Base-by-base conservation (phyloP, 345 rosid species). In the Aurinia saxatilis region DNA sequence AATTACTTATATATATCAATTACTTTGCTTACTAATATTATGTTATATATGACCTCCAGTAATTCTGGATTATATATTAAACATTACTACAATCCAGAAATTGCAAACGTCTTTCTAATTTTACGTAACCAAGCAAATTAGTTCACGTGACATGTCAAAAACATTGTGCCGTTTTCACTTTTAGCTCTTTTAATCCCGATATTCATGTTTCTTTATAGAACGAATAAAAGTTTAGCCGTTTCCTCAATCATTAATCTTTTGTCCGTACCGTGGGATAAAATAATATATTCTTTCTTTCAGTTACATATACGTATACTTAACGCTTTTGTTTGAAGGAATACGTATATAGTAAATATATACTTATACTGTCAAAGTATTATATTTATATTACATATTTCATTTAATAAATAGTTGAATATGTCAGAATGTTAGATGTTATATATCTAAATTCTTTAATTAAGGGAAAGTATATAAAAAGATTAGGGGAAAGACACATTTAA, bases 101-200 rank as follows among this genome's bases (percentile, higher is more conserved):
- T n/a, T n/a, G n/a, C n/a, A n/a, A n/a, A n/a, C n/a, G n/a, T 61
- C 17, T 23, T 21, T 14, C 30, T 33, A 38, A 21, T 19, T 41
- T 49, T 70, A 70, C 64, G 69, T 70, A 55, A 55, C 58, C 29
- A 55, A 63, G 50, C 30, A 47, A 70, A 62, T 47, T 37, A n/a
- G 37, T 62, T 70, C 74, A 60, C 74, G 74, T 63, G 74, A 63
- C 58, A 62, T 62, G 63, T 39, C 55, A 57, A 45, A 46, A 17
- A 8, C 25, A 53, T 54, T 12, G n/a, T n/a, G n/a, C n/a, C n/a
- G 69, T 70, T 70, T 62, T 47, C 58, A 63, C 74, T 55, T 63
- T 62, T 38, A 35, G 56, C 67, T 35, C 55, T 42, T 60, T 68
- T 35, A 42, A 23, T 46, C 73, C 63, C 19, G 44, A 63, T 63